Evolutionary conservation across 495 filamentous ascomycete genomes (phyloP), one percentile per base, ranked within the genome.

Genomic region (Penicillium verhagenii): DNA sequence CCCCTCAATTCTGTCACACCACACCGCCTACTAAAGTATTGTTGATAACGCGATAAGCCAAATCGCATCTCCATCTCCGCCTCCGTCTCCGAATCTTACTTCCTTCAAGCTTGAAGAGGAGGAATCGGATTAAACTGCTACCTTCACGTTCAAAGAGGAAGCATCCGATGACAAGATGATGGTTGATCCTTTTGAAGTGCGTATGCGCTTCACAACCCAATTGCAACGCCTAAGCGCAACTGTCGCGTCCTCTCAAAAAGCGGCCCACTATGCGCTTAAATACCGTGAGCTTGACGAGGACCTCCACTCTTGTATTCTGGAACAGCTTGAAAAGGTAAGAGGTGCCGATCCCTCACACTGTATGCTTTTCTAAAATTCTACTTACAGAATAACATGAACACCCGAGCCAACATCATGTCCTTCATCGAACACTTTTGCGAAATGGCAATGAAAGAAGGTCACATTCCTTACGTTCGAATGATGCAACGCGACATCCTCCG

Each of bases 391-490:
- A 90, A 86, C 57, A 95, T 97, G 87, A 99, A 99, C 74, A 96
- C 86, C 43, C 80, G 93, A 40, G 95, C 96, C 26, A 99, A 99
- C 64, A 96, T 99, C 70, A 93, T 99, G 88, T 97, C 94, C 74
- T 97, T 99, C 76, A 86, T 97, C 65, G 93, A 97, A 67, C 87
- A 91, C 56, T 86, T 99, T 50, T 90, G 93, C 72, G 93, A 97
- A 64, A 82, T 91, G 78, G 87, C 90, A 14, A 78, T 82, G 16
- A 84, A 84, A 47, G 89, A 96, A 52, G 80, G 85, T 53, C 82
- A 92, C 61, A 65, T 75, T 16, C 84, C 89, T 23, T 97, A 92
- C 65, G 82, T 94, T 16, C 84, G 86, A 47, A 96, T 97, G 91
- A 92, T 99, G 71, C 89, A 96, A 65, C 79, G 92, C 21, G 95